A percentile compares a stretch with the other conserved stretches of the same genome.
phyloP scores from a whole-genome alignment of 2,329 filamentous ascomycete genomes.

The Arthrobotrys pseudoclavata region DNA sequence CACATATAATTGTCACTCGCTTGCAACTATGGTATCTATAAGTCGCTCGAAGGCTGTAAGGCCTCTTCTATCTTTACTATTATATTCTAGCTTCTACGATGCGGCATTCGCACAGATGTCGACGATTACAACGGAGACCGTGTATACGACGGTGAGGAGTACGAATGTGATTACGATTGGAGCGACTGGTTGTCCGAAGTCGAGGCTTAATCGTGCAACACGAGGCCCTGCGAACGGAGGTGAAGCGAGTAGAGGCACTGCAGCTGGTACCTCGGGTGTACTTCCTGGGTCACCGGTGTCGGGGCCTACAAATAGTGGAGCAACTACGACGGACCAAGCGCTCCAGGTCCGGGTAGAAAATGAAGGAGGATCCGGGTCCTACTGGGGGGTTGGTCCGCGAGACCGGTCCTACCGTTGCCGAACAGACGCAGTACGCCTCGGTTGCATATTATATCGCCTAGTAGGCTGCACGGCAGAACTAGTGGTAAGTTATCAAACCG shows the following conservation, averaged over 20 bases:
- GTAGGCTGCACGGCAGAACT: neutral
- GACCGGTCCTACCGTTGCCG: neutral
- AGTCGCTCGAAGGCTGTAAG: too few relatives aligned
- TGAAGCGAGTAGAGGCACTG: neutral
- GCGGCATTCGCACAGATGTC: neutral
- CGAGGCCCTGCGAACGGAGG: neutral
- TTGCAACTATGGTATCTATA: too few relatives aligned
- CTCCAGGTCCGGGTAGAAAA: too few relatives aligned
- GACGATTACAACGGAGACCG: neutral
- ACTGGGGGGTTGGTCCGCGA: too few relatives aligned
- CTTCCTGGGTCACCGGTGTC: neutral
- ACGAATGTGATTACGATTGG: neutral
- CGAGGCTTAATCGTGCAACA: neutral
- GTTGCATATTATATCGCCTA: neutral
- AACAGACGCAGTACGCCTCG: neutral
- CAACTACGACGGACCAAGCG: neutral
- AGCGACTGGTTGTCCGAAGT: neutral
- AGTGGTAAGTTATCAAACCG: neutral
- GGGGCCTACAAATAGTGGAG: neutral
- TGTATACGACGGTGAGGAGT: neutral
- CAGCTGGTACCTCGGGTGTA: neutral
- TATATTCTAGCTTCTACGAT: too few relatives aligned
- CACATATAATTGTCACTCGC: too few relatives aligned
- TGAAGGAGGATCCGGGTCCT: too few relatives aligned
- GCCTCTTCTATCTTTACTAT: too few relatives aligned